Evolutionary conservation across 2,329 filamentous ascomycete species (phyloP).

Genomic region (Pseudogymnoascus sp.): DNA sequence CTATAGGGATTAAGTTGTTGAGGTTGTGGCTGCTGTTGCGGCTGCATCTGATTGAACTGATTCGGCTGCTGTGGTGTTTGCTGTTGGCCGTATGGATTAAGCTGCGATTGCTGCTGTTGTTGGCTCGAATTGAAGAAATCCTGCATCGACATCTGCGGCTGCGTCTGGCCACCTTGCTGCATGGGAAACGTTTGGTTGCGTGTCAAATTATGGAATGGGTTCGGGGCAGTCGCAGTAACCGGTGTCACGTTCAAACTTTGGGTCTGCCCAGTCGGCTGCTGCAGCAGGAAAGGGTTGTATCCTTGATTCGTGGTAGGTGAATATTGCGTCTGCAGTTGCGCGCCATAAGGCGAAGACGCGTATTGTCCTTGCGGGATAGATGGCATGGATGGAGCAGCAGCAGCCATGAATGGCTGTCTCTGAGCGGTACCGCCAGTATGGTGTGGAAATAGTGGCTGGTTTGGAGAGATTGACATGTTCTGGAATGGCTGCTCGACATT

Average conservation of each 20-base stretch:
- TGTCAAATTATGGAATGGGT: neutral
- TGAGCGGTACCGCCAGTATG: slow-evolving; percentile 56
- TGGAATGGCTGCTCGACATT: slow-evolving; percentile 57
- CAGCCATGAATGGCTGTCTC: slow-evolving; percentile 30
- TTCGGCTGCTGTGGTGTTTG: slow-evolving; percentile 30
- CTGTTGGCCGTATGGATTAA: slow-evolving; percentile 27
- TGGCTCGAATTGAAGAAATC: slow-evolving; percentile 24
- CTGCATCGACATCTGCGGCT: slow-evolving; percentile 3
- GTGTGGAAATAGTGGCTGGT: slow-evolving; percentile 62
- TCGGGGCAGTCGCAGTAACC: neutral
- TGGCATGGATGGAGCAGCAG: slow-evolving; percentile 25
- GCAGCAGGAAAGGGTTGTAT: slow-evolving; percentile 15
- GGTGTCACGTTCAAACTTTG: slow-evolving; percentile 13
- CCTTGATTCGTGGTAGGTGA: slow-evolving; percentile 10
- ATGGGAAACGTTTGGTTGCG: slow-evolving; percentile 6
- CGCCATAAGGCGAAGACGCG: slow-evolving; percentile 22
- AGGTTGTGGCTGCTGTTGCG: slow-evolving; percentile 26
- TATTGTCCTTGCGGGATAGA: slow-evolving; percentile 26
- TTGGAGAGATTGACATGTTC: slow-evolving; percentile 56
- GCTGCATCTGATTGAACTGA: slow-evolving; percentile 13
- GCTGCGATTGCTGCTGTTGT: slow-evolving; percentile 33
- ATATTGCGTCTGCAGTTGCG: neutral
- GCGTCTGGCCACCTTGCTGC: neutral
- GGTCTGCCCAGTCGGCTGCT: slow-evolving; percentile 16
- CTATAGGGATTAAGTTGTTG: slow-evolving; percentile 22